Evolutionary conservation across 768 basidiomycete genomes (phyloP).

Genomic region (Leucogyrophana mollusca): DNA sequence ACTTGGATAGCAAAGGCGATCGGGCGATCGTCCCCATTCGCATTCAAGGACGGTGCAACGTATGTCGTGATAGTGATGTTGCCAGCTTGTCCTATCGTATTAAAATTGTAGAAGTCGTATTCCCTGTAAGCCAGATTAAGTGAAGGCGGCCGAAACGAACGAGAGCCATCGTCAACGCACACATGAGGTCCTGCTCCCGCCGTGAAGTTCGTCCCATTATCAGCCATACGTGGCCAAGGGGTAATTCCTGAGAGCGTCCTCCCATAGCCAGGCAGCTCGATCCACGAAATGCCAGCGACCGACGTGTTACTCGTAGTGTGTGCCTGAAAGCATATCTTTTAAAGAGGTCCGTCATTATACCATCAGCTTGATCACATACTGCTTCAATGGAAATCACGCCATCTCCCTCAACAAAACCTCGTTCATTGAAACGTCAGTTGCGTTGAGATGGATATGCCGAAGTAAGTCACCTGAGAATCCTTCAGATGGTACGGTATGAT

Average conservation of each 20-base stretch:
- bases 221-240: slow-evolving; percentile 50
- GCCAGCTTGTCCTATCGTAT: slow-evolving; percentile 37
- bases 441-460: too few species aligned
- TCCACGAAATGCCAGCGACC: slow-evolving; percentile 55
- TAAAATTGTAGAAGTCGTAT: slow-evolving; percentile 67
- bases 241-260: slow-evolving; percentile 54
- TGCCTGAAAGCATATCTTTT: background rate
- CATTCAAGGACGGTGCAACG: slow-evolving; percentile 55
- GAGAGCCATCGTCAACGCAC: too few species aligned
- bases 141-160: too few species aligned
- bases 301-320: slow-evolving; percentile 30
- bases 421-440: too few species aligned
- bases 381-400: slow-evolving; percentile 69
- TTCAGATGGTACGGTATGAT: slow-evolving; percentile 13
- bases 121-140: too few species aligned
- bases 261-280: slow-evolving; percentile 58
- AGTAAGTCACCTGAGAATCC: slow-evolving; percentile 3
- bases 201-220: slow-evolving; percentile 53
- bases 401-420: slow-evolving; percentile 62
- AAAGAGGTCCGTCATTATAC: too few species aligned
- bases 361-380: slow-evolving; percentile 13
- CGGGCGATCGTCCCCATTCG: slow-evolving; percentile 47
- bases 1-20: slow-evolving; percentile 51
- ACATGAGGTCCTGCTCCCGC: slow-evolving; percentile 46
- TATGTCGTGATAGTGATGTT: slow-evolving; percentile 48